Evolutionary conservation across 2,329 filamentous ascomycete species (phyloP), one percentile per base, ranked within the genome.

Genomic region (Diaporthe destruens): DNA sequence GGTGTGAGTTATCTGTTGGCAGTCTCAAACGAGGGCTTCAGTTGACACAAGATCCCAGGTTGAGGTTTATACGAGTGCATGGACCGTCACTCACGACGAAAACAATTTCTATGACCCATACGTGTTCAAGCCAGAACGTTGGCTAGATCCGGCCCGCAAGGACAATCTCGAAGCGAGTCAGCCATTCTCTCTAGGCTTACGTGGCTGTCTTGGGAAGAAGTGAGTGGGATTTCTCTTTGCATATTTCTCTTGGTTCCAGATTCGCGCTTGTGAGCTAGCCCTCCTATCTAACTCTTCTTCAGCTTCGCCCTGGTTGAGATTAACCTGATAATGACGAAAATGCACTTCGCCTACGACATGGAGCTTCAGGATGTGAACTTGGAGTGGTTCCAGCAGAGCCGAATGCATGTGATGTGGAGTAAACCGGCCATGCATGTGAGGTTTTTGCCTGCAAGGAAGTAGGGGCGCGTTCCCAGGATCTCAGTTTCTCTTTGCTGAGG

Each of bases 141-240:
- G 69, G 69, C 36, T 71, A 3, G 69, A 53, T 11, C 53, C 53
- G 6, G 34, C 18, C 20, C 34, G 42, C 32, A 65, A 39, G 32
- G 69, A 71, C 16, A 53, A 54, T 5, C 49, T 71, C 23, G 69
- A 71, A 32, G 69, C 69, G 6, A 65, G 69, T 20, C 69, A 71
- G 34, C 69, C 69, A 5, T 71, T 71, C 12, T 71, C 69, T 9
- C n/a, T 71, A 0, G 69, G 69, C 6, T 23, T 44, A 1, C 47
- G 69, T 47, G 69, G 69, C 4, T 71, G 69, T n/a, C 34, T 65
- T 3, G 69, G 69, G 8, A 53, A 66, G 25, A 71, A 54, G 69
- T 71, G 5, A 34, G 57, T 25, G 9, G 29, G 12, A 4, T 29
- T 23, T 4, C 16, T 16, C 5, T 0, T 8, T 11, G 23, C 2